Percentiles rank a stretch among this genome's conserved stretches.
Evolutionary conservation across 768 basidiomycete species (phyloP).

Genomic region (Gloeopeniophorella convolvens): DNA sequence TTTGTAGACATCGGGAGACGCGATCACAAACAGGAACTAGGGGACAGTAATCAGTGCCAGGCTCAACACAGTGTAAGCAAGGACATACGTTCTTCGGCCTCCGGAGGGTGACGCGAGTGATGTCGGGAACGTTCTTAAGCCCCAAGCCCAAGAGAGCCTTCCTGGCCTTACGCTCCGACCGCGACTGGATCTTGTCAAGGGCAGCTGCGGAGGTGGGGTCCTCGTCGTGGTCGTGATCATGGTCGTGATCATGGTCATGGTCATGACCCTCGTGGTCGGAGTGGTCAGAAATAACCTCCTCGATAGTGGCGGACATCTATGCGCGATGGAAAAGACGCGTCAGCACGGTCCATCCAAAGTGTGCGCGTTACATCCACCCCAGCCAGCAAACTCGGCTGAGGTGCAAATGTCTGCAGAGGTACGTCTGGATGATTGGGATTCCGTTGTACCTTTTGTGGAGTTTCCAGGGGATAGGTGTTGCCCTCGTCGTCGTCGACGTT

Average conservation of each 20-base stretch:
- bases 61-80: not conserved
- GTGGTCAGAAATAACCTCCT: slow-evolving; percentile 79
- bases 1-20: slow-evolving; percentile 96
- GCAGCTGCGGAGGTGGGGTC: slow-evolving; percentile 80
- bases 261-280: slow-evolving; percentile 53
- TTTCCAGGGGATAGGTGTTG: not conserved
- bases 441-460: not conserved
- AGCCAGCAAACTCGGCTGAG: slow-evolving; percentile 25
- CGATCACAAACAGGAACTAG: slow-evolving; percentile 86
- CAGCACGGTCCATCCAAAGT: slow-evolving; percentile 19
- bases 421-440: not conserved
- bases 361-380: slow-evolving; percentile 31
- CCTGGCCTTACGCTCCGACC: slow-evolving; percentile 90
- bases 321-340: slow-evolving; percentile 23
- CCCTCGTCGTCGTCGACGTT: slow-evolving; percentile 14
- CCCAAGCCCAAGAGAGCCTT: slow-evolving; percentile 90
- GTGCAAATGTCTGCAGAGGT: not conserved
- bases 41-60: not conserved
- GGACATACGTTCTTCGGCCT: slow-evolving; percentile 84
- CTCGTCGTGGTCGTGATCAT: slow-evolving; percentile 59
- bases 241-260: slow-evolving; percentile 46
- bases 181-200: slow-evolving; percentile 90
- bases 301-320: slow-evolving; percentile 77
- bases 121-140: slow-evolving; percentile 85
- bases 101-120: slow-evolving; percentile 91